Evolutionary conservation across 2,329 filamentous ascomycete genomes (phyloP).

Genomic region (Stylonectria norvegica): DNA sequence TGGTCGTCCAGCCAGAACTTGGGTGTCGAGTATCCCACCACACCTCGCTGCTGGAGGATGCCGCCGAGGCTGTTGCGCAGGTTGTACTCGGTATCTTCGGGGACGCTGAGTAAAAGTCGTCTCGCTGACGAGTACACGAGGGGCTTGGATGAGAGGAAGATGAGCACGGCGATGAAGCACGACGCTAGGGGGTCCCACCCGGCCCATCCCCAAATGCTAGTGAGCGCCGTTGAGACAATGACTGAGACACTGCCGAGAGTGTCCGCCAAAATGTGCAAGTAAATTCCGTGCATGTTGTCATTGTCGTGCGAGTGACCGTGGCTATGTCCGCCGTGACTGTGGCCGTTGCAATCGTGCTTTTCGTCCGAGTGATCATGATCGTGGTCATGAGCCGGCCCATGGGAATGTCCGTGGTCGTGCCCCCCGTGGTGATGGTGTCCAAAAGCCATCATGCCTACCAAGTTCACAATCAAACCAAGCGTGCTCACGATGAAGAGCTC

Average conservation of each 20-base stretch:
- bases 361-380: constrained; percentile 31
- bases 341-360: constrained; percentile 41
- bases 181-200: constrained; percentile 95
- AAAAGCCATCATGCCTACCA: constrained; percentile 88
- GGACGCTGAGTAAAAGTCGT: constrained; percentile 78
- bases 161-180: constrained; percentile 87
- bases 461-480: constrained; percentile 81
- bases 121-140: constrained; percentile 82
- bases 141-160: constrained; percentile 87
- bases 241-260: constrained; percentile 92
- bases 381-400: constrained; percentile 30
- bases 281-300: constrained; percentile 98
- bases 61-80: constrained; percentile 83
- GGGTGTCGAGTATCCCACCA: constrained; percentile 80
- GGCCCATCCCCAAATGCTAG: constrained; percentile 83
- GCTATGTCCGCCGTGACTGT: constrained; percentile 39
- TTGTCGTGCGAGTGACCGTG: constrained; percentile 64
- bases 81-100: constrained; percentile 81
- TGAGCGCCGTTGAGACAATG: constrained; percentile 84
- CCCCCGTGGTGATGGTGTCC: constrained; percentile 58
- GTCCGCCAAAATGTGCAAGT: constrained; percentile 90
- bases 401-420: constrained; percentile 41
- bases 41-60: constrained; percentile 76
- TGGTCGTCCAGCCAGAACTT: constrained; percentile 90
- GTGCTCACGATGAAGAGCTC: constrained; percentile 88